Evolutionary conservation across 1,284 basidiomycete species (phyloP).

Genomic region (Apiotrichum domesticum): DNA sequence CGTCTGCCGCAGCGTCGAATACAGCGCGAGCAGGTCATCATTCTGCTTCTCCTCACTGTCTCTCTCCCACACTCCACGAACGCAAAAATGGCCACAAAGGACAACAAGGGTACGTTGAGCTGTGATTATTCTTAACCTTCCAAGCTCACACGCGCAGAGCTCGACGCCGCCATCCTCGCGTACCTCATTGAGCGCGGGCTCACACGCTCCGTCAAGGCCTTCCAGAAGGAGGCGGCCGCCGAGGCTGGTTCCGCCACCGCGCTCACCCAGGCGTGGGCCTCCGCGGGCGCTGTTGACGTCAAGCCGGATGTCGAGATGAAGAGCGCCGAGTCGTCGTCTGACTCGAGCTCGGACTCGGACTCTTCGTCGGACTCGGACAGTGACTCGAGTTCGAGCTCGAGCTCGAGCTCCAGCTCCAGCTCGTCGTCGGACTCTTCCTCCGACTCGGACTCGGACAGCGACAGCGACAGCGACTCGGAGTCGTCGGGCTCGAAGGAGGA

Average conservation of each 20-base stretch:
- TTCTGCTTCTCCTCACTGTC: not conserved
- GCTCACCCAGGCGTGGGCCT: conserved; percentile 31
- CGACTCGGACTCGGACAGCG: not conserved
- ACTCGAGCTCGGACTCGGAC: conserved; percentile 9
- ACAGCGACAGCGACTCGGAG: too few relatives aligned
- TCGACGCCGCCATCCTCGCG: conserved; percentile 44
- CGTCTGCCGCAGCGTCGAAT: too few relatives aligned
- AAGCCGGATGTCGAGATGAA: conserved; percentile 24
- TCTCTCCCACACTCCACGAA: not conserved
- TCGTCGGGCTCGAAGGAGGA: not conserved
- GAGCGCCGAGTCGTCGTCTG: conserved; percentile 3
- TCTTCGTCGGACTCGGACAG: conserved; percentile 17
- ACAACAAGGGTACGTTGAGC: conserved; percentile 15
- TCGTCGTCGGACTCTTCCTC: conserved; percentile 8
- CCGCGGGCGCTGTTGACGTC: not conserved
- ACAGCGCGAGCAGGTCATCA: not conserved
- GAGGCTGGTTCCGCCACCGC: conserved; percentile 17
- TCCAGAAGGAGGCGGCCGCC: conserved; percentile 42
- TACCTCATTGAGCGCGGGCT: conserved; percentile 42
- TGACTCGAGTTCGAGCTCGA: conserved; percentile 14
- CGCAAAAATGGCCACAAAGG: conserved; percentile 1
- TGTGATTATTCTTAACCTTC: too few relatives aligned
- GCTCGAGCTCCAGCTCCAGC: not conserved
- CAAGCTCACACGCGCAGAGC: conserved; percentile 22
- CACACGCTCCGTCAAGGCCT: conserved; percentile 41